Evolutionary conservation across 2,329 filamentous ascomycete genomes (phyloP).

Genomic region (Ilyonectria sp.): DNA sequence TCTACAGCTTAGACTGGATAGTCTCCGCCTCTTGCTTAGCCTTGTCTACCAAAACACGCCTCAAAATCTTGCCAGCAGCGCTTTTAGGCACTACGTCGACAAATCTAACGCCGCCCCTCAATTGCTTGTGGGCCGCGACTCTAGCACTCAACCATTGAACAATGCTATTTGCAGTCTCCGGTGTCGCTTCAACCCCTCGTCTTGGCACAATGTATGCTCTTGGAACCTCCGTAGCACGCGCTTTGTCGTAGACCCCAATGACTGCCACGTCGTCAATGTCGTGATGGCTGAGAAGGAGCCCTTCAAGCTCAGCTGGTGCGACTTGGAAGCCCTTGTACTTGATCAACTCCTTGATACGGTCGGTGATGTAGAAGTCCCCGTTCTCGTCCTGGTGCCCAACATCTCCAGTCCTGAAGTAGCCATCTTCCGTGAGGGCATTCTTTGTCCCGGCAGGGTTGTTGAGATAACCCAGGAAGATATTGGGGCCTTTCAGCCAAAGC

Average conservation of each 20-base stretch:
- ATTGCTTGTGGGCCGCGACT: not conserved
- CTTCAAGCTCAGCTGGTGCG: not conserved
- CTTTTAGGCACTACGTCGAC: not conserved
- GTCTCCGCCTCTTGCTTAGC: not conserved
- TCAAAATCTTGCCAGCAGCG: not conserved
- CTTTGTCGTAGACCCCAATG: not conserved
- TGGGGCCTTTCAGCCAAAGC: not conserved
- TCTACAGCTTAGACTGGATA: not conserved
- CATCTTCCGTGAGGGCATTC: not conserved
- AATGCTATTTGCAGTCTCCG: not conserved
- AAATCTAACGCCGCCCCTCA: not conserved
- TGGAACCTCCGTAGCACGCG: not conserved
- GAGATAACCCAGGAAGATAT: not conserved
- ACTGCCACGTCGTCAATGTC: not conserved
- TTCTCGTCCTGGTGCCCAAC: not conserved
- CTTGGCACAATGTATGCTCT: not conserved
- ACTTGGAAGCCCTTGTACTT: constrained; percentile 1
- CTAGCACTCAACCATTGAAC: not conserved
- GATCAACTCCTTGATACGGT: constrained; percentile 6
- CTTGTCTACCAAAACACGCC: not conserved
- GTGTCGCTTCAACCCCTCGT: not conserved
- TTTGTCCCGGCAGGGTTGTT: not conserved
- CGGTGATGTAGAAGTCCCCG: not conserved
- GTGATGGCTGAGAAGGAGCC: not conserved
- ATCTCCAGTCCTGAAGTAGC: not conserved